Conservation (phyloP, 2,329 filamentous ascomycete genomes). For the Alternaria metachromatica region DNA sequence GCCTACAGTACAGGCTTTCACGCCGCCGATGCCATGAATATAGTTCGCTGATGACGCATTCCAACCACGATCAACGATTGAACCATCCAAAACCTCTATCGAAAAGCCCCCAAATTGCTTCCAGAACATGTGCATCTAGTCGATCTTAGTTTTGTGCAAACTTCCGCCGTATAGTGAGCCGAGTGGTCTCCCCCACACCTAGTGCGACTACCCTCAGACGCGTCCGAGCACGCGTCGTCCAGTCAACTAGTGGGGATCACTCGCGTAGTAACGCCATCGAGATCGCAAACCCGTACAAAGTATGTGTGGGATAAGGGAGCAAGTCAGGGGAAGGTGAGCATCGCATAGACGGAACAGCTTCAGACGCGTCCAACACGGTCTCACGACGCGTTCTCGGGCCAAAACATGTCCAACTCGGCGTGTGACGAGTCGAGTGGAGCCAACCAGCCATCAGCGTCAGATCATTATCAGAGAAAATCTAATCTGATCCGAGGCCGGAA, state of each 20-base stretch:
- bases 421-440: conserved; percentile 17
- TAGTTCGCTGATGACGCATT: background rate
- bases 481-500: conserved; percentile 34
- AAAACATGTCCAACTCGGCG: background rate
- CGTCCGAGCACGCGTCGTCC: conserved; percentile 17
- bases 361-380: conserved; percentile 11
- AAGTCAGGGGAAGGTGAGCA: background rate
- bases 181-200: background rate
- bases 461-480: conserved; percentile 29
- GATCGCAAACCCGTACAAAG: background rate
- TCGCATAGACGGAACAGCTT: background rate
- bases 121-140: background rate
- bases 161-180: background rate
- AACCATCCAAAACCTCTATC: background rate
- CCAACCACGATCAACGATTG: background rate
- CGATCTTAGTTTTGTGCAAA: background rate
- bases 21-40: background rate
- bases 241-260: conserved; percentile 10
- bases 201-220: conserved; percentile 6
- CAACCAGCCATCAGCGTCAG: conserved; percentile 9
- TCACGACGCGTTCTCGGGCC: background rate
- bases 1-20: background rate
- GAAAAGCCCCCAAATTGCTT: background rate
- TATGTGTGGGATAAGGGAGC: background rate
- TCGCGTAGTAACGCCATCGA: conserved; percentile 1